Conservation (phyloP, 257 asterid species). For the Nicotiana benthamiana region DNA sequence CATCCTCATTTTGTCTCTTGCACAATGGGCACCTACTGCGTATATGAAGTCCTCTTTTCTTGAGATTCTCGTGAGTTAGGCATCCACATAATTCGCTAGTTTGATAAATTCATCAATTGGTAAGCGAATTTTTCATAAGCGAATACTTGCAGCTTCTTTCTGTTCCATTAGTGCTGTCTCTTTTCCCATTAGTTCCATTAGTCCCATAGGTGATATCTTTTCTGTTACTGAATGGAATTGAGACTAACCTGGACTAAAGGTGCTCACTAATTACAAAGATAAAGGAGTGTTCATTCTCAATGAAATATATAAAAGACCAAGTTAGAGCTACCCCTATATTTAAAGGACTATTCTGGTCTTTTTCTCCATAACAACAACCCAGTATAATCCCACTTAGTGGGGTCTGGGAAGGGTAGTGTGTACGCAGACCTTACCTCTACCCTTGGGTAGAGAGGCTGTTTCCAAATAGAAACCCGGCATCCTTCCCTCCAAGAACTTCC, state of each 20-base stretch:
- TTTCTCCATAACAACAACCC: background rate
- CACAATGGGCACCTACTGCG: background rate
- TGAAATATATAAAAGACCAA: background rate
- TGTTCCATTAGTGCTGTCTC: background rate
- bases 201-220: background rate
- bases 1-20: background rate
- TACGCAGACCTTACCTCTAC: too few species aligned
- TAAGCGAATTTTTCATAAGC: background rate
- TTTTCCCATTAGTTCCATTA: background rate
- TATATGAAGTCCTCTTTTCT: background rate
- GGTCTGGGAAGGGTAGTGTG: too few species aligned
- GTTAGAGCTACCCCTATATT: background rate
- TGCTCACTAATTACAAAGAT: too few species aligned
- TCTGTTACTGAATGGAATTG: background rate
- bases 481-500: too few species aligned
- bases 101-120: constrained; percentile 1
- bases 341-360: background rate
- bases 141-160: background rate
- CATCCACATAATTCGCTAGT: background rate
- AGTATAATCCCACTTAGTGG: too few species aligned
- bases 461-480: too few species aligned
- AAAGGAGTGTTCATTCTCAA: too few species aligned
- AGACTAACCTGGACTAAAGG: background rate
- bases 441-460: too few species aligned
- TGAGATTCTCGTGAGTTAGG: background rate